Conservation (phyloP, 2,329 filamentous ascomycete genomes). For the Dendryphion nanum region DNA sequence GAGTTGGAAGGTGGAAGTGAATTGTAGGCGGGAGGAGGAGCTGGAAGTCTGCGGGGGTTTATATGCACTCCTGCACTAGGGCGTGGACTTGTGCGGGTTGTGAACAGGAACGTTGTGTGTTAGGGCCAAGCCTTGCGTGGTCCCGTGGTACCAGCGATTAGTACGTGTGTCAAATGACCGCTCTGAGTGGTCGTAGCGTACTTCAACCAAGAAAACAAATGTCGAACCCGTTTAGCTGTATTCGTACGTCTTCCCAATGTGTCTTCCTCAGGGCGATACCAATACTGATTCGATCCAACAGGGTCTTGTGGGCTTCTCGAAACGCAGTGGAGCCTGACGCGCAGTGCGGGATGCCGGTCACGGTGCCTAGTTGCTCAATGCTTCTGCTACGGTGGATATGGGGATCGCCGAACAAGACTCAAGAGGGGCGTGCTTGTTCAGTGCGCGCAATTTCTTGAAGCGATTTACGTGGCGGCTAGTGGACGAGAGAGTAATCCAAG, state of each 20-base stretch:
- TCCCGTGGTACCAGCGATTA: conserved; percentile 16
- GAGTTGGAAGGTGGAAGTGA: conserved; percentile 1
- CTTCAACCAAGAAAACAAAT: too few relatives aligned
- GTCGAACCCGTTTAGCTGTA: conserved; percentile 11
- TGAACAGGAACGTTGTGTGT: conserved; percentile 12
- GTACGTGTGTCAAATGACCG: conserved; percentile 21
- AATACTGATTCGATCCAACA: background rate
- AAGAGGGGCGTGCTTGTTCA: conserved; percentile 19
- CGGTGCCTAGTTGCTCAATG: conserved; percentile 3
- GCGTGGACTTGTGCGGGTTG: conserved; percentile 5
- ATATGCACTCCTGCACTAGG: background rate
- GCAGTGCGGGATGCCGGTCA: conserved; percentile 29
- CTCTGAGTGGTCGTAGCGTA: conserved; percentile 11
- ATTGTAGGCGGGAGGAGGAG: background rate
- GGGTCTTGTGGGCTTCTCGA: conserved; percentile 4
- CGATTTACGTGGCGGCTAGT: conserved; percentile 21
- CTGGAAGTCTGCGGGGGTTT: background rate
- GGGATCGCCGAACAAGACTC: conserved; percentile 14
- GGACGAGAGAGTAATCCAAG: conserved; percentile 20
- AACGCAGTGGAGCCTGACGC: conserved; percentile 12
- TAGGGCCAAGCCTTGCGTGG: conserved; percentile 18
- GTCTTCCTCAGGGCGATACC: conserved; percentile 8
- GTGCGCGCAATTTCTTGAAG: conserved; percentile 15
- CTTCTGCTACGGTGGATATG: conserved; percentile 12
- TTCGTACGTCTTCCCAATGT: conserved; percentile 10